Evolutionary conservation across 345 rosid genomes (phyloP).

Genomic region (Euphorbia lathyris): DNA sequence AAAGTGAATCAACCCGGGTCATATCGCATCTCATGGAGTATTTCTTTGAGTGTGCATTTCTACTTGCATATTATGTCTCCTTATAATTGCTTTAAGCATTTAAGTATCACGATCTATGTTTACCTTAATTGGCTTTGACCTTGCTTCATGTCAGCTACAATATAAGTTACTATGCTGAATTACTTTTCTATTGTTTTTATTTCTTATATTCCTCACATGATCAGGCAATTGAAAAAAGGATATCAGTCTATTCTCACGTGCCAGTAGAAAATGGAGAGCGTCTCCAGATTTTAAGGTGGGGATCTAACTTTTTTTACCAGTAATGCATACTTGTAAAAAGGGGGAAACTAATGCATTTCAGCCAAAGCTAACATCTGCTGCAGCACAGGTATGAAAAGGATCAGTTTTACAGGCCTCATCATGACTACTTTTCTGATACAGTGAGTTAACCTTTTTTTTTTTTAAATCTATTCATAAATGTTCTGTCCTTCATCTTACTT

Average conservation of each 20-base stretch:
- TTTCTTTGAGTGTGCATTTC: background rate
- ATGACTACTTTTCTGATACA: conserved; percentile 84
- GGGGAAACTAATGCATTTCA: conserved; percentile 32
- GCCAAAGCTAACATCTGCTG: conserved; percentile 63
- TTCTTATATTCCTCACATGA: conserved; percentile 13
- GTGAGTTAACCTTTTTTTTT: conserved; percentile 42
- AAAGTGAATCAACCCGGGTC: background rate
- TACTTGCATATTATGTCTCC: background rate
- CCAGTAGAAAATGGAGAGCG: conserved; percentile 93
- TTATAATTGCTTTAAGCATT: conserved; percentile 3
- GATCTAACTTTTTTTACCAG: conserved; percentile 21
- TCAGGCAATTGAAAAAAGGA: conserved; percentile 90
- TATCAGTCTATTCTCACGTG: conserved; percentile 88
- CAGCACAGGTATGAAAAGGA: conserved; percentile 88
- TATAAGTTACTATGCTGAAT: background rate
- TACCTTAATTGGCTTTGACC: background rate
- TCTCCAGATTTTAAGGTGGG: conserved; percentile 88
- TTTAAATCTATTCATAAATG: background rate
- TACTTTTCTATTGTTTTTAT: conserved; percentile 4
- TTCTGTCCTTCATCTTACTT: background rate
- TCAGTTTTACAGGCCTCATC: conserved; percentile 93
- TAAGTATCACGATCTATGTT: background rate
- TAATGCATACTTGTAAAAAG: conserved; percentile 14
- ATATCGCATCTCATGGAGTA: background rate
- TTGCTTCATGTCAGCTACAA: too few relatives aligned